A percentile compares a stretch with the other conserved stretches of the same genome.
phyloP scores from a whole-genome alignment of 192 early-diverging fungal species.

The Mortierella alpina region DNA sequence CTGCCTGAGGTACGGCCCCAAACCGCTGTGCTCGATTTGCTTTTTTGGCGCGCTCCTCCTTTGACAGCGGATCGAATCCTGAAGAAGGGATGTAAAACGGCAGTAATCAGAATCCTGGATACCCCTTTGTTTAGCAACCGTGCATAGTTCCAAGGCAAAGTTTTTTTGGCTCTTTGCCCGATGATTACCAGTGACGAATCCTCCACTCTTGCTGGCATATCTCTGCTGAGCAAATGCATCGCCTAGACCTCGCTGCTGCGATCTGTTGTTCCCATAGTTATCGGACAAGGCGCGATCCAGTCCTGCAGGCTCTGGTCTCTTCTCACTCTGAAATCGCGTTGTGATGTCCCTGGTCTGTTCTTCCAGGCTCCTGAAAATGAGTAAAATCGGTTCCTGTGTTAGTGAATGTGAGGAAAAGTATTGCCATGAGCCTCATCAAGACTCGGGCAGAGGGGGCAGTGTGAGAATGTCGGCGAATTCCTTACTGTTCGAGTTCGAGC shows the following conservation, averaged over 20 bases:
- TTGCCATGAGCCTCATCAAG: neutral
- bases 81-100: neutral
- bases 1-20: slow-evolving; percentile 10
- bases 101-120: neutral
- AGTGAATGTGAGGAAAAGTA: neutral
- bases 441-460: neutral
- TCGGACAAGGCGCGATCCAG: slow-evolving; percentile 32
- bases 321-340: slow-evolving; percentile 27
- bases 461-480: neutral
- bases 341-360: slow-evolving; percentile 45
- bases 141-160: neutral
- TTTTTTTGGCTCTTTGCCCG: neutral
- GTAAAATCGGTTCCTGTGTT: neutral
- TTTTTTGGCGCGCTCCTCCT: slow-evolving; percentile 39
- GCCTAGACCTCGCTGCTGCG: neutral
- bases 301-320: slow-evolving; percentile 35
- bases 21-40: slow-evolving; percentile 40
- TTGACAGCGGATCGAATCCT: slow-evolving; percentile 50
- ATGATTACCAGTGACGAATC: slow-evolving; percentile 44
- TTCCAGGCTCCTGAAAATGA: slow-evolving; percentile 19
- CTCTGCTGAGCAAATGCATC: slow-evolving; percentile 3
- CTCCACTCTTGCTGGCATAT: slow-evolving; percentile 36
- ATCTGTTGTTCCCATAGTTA: neutral
- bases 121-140: neutral
- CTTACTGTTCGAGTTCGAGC: slow-evolving; percentile 40